Percentiles rank a stretch among this genome's conserved stretches.
phyloP scores from a whole-genome alignment of 345 rosid genomes.

The Durio zibethinus region DNA sequence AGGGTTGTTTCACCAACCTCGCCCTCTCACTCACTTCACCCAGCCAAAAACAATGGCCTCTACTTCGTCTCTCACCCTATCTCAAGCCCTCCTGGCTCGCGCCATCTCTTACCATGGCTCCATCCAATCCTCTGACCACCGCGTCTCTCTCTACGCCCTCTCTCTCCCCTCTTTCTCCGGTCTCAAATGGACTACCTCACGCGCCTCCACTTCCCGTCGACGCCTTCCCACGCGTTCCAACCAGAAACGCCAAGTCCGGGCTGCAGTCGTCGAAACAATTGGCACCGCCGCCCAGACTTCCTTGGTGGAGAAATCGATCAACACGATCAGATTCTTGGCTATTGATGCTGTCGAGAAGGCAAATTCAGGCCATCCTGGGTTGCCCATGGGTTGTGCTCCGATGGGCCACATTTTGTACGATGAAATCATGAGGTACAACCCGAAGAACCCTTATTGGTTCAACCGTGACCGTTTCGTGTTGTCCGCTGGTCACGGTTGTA shows the following conservation, averaged over 20 bases:
- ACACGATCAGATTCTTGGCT: constrained; percentile 82
- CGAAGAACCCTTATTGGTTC: constrained; percentile 96
- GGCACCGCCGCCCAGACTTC: constrained; percentile 53
- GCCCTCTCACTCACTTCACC: background rate
- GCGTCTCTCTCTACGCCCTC: constrained; percentile 34
- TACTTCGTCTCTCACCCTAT: constrained; percentile 50
- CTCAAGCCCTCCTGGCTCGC: constrained; percentile 53
- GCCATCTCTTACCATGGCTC: constrained; percentile 46
- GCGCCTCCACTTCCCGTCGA: constrained; percentile 27
- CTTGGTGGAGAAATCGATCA: constrained; percentile 71
- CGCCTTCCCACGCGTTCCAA: constrained; percentile 15
- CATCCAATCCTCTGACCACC: constrained; percentile 38
- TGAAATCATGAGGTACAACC: constrained; percentile 88
- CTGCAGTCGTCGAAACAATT: constrained; percentile 55
- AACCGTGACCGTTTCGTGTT: constrained; percentile 93
- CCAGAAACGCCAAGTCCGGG: constrained; percentile 25
- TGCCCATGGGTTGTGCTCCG: constrained; percentile 99
- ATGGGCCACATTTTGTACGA: constrained; percentile 86
- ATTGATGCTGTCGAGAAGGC: constrained; percentile 97
- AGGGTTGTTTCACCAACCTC: background rate
- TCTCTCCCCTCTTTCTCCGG: constrained; percentile 51
- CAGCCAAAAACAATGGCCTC: constrained; percentile 45
- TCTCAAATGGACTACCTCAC: constrained; percentile 39
- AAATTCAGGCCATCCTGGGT: constrained; percentile 93
- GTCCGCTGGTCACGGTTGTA: constrained; percentile 97